Percentiles rank a stretch among this genome's conserved stretches.
These are phyloP conservation scores for Boletus pseudo-olivaceus DNA, from an alignment of 768 basidiomycete genomes.

Conservation along the genomic window DNA sequence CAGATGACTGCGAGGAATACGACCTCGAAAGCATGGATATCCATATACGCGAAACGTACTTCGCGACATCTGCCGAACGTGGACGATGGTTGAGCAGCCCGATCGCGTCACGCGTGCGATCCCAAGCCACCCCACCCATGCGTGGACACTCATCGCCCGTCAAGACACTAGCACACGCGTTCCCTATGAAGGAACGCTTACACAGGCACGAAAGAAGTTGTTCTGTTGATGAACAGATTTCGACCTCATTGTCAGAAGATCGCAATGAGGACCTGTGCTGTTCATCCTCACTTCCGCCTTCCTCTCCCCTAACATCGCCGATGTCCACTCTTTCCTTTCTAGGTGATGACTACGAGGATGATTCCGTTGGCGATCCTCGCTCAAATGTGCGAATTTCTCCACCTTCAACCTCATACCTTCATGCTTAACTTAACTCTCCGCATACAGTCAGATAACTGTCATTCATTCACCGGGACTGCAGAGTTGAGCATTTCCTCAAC, in stretches of 20 bases:
- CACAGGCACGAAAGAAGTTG: neutral
- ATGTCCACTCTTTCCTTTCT: conserved; percentile 37
- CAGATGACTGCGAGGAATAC: conserved; percentile 26
- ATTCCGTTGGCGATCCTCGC: conserved; percentile 6
- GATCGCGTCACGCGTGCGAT: conserved; percentile 26
- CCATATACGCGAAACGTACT: conserved; percentile 46
- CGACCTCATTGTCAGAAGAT: conserved; percentile 1
- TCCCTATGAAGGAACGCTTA: conserved; percentile 1
- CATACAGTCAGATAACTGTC: conserved; percentile 12
- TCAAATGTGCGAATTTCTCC: conserved; percentile 31
- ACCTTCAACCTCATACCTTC: neutral
- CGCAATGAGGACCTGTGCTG: conserved; percentile 18
- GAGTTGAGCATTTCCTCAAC: conserved; percentile 14
- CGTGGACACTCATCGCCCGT: conserved; percentile 25
- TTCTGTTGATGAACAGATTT: neutral
- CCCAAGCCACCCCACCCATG: conserved; percentile 10
- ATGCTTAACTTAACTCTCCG: conserved; percentile 1
- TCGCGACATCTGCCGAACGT: conserved; percentile 54
- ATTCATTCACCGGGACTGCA: conserved; percentile 2
- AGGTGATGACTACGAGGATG: conserved; percentile 18
- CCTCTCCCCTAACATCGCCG: conserved; percentile 45
- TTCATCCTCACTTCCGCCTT: conserved; percentile 33
- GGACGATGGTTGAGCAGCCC: conserved; percentile 57
- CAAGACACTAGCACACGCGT: conserved; percentile 5
- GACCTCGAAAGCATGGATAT: conserved; percentile 34